phyloP scores from a whole-genome alignment of 257 asterid species.

The Plectranthus barbatus region DNA sequence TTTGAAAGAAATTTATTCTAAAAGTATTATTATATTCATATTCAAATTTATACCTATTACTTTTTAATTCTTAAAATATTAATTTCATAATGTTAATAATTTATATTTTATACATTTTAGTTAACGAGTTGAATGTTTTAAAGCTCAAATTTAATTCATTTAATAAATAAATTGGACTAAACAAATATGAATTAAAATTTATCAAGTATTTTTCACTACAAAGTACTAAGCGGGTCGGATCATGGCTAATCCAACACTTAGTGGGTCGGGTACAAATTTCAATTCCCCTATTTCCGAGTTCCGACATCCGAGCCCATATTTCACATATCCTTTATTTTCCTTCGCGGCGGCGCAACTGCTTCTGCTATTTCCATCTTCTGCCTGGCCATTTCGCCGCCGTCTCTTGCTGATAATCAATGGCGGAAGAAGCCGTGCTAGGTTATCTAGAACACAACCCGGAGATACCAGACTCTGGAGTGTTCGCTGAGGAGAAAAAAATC shows the following conservation, averaged over 20 bases:
- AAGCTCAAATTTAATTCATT: no score
- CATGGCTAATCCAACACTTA: neutral
- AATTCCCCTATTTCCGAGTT: neutral
- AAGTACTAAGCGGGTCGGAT: neutral
- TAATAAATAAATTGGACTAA: no score
- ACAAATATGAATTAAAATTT: no score
- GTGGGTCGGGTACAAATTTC: neutral
- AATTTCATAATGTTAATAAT: no score
- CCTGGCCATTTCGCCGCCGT: neutral
- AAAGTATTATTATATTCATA: no score
- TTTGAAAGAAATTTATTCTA: no score
- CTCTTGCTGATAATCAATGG: constrained; percentile 31
- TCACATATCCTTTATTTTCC: neutral
- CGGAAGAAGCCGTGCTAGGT: constrained; percentile 76
- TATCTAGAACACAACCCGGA: constrained; percentile 46
- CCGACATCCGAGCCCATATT: neutral
- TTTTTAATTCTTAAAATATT: no score
- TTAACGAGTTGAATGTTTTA: no score
- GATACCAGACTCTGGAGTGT: constrained; percentile 60
- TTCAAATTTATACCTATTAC: no score
- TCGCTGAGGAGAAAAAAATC: constrained; percentile 61
- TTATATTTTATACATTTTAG: no score
- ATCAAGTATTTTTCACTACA: no score
- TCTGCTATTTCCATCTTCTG: neutral
- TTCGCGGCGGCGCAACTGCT: constrained; percentile 11